These are phyloP conservation scores for Chytriomyces confervae DNA, from an alignment of 192 early-diverging fungal genomes.

Conservation along the genomic window DNA sequence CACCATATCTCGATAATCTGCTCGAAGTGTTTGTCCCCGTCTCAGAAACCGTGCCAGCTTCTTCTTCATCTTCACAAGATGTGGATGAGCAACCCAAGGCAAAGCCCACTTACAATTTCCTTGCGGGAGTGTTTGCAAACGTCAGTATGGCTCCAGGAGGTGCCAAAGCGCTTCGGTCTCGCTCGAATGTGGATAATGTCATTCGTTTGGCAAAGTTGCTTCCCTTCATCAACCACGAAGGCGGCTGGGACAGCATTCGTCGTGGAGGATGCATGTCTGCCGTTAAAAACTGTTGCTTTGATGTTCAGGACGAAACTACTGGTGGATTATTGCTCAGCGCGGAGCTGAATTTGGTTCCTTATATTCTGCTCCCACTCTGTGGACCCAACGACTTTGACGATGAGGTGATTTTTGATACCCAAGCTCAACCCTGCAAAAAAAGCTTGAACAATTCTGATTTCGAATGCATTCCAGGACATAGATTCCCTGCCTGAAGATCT, in stretches of 20 bases:
- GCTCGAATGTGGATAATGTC: conserved; percentile 66
- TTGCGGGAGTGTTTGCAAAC: conserved; percentile 93
- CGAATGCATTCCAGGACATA: conserved; percentile 68
- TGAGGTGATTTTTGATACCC: conserved; percentile 66
- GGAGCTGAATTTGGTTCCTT: conserved; percentile 83
- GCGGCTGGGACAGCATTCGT: conserved; percentile 72
- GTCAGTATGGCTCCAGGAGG: conserved; percentile 64
- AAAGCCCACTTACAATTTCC: conserved; percentile 70
- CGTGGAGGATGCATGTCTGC: conserved; percentile 85
- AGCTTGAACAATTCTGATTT: too few relatives aligned
- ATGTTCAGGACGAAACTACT: conserved; percentile 43
- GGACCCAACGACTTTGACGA: conserved; percentile 91
- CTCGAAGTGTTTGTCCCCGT: conserved; percentile 79
- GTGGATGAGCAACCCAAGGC: conserved; percentile 8
- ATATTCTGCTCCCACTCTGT: conserved; percentile 86
- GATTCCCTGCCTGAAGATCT: conserved; percentile 93
- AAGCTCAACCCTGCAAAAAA: too few relatives aligned
- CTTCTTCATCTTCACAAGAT: conserved; percentile 48
- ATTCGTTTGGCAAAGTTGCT: conserved; percentile 84
- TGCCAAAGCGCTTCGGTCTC: conserved; percentile 67
- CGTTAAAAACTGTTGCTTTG: conserved; percentile 90
- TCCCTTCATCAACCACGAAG: conserved; percentile 81
- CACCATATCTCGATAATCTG: conserved; percentile 77
- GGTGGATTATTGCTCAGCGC: conserved; percentile 66
- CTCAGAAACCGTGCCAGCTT: conserved; percentile 56